Conservation (phyloP, 148 eudicot species). For the Selenicereus undatus region DNA sequence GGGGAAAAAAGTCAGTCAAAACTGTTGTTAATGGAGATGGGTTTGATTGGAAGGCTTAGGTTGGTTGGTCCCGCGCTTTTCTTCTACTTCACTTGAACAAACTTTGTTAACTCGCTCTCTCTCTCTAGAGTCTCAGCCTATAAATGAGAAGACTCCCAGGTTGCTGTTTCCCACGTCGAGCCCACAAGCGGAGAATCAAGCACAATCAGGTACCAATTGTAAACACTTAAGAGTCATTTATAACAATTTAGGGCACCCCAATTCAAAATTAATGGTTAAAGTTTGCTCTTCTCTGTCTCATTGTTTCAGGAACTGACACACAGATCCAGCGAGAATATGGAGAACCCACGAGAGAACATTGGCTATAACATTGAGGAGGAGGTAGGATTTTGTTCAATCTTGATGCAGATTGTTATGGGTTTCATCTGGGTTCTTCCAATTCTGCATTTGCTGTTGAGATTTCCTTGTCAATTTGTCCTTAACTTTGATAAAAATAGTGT, state of each 20-base stretch:
- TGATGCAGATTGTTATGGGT: constrained; percentile 1
- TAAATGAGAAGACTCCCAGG: constrained; percentile 30
- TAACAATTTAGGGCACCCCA: not conserved
- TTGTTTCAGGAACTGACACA: constrained; percentile 17
- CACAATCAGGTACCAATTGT: constrained; percentile 12
- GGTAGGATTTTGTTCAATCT: not conserved
- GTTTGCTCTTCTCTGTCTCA: not conserved
- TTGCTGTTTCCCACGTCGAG: constrained; percentile 36
- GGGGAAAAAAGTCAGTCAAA: not conserved
- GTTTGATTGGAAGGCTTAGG: constrained; percentile 26
- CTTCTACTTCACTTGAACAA: constrained; percentile 35
- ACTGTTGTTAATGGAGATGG: not conserved
- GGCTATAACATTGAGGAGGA: constrained; percentile 30
- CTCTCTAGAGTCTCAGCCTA: constrained; percentile 1
- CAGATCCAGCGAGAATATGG: constrained; percentile 37
- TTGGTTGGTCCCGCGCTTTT: constrained; percentile 37
- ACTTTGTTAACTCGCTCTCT: not conserved
- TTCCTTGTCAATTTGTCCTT: constrained; percentile 5
- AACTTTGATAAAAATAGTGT: not conserved
- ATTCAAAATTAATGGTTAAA: not conserved
- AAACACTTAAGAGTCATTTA: no score
- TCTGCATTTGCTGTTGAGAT: constrained; percentile 10
- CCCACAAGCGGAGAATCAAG: constrained; percentile 20
- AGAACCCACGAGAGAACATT: constrained; percentile 29
- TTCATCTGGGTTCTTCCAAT: constrained; percentile 5